Percentiles rank a stretch among this genome's conserved stretches.
phyloP scores from a whole-genome alignment of 2,329 filamentous ascomycete genomes.

The Colletotrichum tropicicola region DNA sequence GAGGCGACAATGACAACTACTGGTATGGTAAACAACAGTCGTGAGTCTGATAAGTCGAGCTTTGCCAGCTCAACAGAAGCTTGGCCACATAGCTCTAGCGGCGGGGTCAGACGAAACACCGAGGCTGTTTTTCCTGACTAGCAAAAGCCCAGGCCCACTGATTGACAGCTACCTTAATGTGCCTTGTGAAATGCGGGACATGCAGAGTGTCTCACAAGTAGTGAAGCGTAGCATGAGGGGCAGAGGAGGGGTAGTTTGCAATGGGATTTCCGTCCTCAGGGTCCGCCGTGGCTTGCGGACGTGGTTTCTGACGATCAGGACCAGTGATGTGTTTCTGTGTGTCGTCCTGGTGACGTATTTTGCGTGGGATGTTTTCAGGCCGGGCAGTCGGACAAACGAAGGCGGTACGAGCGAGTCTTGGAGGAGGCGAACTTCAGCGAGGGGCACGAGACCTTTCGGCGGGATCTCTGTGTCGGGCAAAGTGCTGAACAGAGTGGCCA shows the following conservation, averaged over 20 bases:
- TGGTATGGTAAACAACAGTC: not conserved
- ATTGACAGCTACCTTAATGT: constrained; percentile 23
- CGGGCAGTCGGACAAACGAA: not conserved
- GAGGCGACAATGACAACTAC: not conserved
- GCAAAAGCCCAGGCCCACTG: constrained; percentile 14
- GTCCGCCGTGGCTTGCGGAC: not conserved
- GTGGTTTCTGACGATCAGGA: not conserved
- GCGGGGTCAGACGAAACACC: not conserved
- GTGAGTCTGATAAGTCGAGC: not conserved
- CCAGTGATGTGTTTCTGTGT: not conserved
- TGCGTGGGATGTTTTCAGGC: constrained; percentile 1
- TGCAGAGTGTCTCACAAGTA: constrained; percentile 7
- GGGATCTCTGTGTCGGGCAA: not conserved
- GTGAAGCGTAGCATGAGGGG: constrained; percentile 4
- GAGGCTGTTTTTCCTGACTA: not conserved
- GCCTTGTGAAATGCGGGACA: constrained; percentile 25
- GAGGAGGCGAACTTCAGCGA: no score
- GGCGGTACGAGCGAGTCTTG: constrained; percentile 4
- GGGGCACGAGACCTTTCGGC: constrained; percentile 19
- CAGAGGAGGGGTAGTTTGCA: constrained; percentile 10
- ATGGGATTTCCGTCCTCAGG: not conserved
- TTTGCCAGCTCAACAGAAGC: constrained; percentile 17
- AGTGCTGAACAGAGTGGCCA: not conserved
- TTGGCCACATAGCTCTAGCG: constrained; percentile 7
- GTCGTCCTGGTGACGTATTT: constrained; percentile 25